Conservation (phyloP, 2,329 filamentous ascomycete species). For the Penicillium sp. region DNA sequence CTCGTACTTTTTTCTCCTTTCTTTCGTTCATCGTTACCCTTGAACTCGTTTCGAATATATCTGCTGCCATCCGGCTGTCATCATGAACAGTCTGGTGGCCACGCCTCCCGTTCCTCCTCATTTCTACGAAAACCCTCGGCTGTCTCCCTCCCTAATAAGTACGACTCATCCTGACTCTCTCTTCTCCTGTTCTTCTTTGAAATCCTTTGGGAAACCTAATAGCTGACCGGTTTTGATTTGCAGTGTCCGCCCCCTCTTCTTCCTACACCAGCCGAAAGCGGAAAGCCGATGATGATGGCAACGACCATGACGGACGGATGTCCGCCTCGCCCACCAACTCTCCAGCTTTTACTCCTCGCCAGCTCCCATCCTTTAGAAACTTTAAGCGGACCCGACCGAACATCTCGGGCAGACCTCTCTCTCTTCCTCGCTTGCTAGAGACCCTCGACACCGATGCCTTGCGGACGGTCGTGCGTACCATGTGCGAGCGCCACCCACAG, state of each 20-base stretch:
- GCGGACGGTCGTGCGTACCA: conserved; percentile 79
- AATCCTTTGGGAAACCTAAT: background rate
- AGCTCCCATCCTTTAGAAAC: conserved; percentile 67
- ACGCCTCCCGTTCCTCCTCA: conserved; percentile 63
- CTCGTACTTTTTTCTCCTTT: conserved; percentile 10
- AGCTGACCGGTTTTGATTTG: conserved; percentile 13
- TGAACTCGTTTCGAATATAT: background rate
- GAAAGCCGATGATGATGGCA: conserved; percentile 75
- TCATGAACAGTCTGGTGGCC: conserved; percentile 63
- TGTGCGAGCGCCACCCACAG: conserved; percentile 86
- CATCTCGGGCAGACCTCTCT: conserved; percentile 64
- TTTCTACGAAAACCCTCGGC: conserved; percentile 60
- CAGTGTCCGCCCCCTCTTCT: conserved; percentile 42
- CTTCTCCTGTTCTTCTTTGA: background rate
- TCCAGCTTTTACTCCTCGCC: conserved; percentile 69
- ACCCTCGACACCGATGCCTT: conserved; percentile 85
- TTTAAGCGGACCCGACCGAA: conserved; percentile 69
- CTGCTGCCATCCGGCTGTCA: conserved; percentile 36
- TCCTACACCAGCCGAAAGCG: conserved; percentile 65
- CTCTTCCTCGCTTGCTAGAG: conserved; percentile 80
- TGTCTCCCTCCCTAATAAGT: conserved; percentile 62
- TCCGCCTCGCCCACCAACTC: conserved; percentile 83
- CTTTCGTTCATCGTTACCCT: conserved; percentile 1
- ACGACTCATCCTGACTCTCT: conserved; percentile 31
- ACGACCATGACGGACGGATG: conserved; percentile 76